Base-by-base conservation (phyloP, 2,329 filamentous ascomycete species). In the Fusarium pininemorale region DNA sequence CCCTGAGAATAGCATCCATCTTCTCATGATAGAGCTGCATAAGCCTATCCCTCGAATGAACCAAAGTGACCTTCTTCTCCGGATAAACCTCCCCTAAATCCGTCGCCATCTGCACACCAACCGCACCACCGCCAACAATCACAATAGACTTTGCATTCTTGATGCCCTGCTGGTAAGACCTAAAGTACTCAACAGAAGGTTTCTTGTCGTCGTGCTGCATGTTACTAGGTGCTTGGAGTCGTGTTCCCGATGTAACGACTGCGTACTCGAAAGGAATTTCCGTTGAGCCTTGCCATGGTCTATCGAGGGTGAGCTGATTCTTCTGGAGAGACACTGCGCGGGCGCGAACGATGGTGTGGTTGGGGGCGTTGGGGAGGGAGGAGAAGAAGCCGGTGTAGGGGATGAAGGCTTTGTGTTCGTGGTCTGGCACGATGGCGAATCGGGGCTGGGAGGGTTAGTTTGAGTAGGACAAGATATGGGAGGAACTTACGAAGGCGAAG, bases 361-460 rank as follows among this genome's bases (percentile, higher is more conserved):
- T 74, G 1, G 75, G 39, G 6, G 74, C 63, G 4, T 78, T 73
- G 22, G 63, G 53, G 5, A 78, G 63, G 0, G 75, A 59, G 1
- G 77, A 42, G n/a, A 78, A 73, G 7, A 66, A 70, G 16, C 75
- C 76, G 2, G 66, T 70, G 69, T 87, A 88, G 0, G 87, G 87
- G 28, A 89, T 85, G 56, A 89, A 88, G 0, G 85, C 86, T 53
- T 83, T 84, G 35, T 85, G 75, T 59, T 88, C 86, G 42, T 84
- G 80, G 6, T 81, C 83, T 5, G 76, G 68, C 2, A 87, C 73
- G 10, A 88, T 84, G 7, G 81, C 82, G 57, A 84, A 87, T 14
- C 87, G 80, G 0, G 87, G 87, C 77, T 78, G 26, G 3, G 12
- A 2, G 9, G 20, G 56, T 64, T 35, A 58, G 30, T n/a, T 22